Evolutionary conservation across 2,329 filamentous ascomycete species (phyloP).

Genomic region (Trichoderma koningii): DNA sequence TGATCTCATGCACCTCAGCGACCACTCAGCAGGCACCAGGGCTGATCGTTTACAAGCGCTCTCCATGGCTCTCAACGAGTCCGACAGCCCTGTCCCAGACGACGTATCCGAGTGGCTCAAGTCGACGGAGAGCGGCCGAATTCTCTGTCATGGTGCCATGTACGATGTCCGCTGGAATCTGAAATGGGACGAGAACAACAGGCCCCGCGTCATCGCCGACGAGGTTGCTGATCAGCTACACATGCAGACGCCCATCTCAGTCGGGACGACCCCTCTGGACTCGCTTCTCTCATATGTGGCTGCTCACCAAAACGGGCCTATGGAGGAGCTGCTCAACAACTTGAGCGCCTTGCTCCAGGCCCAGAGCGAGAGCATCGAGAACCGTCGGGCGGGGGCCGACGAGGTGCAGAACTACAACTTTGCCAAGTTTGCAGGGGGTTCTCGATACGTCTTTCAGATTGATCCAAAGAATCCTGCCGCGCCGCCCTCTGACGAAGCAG

Average conservation of each 20-base stretch:
- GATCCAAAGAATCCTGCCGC: slow-evolving; percentile 25
- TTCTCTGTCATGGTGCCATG: slow-evolving; percentile 43
- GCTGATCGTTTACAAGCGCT: no score
- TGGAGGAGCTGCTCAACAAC: slow-evolving; percentile 24
- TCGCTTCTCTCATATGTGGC: slow-evolving; percentile 40
- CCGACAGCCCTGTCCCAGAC: background rate
- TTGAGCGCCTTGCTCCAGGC: background rate
- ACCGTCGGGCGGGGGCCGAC: background rate
- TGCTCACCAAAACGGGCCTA: slow-evolving; percentile 19
- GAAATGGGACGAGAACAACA: background rate
- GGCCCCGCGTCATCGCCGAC: slow-evolving; percentile 15
- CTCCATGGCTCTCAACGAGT: background rate
- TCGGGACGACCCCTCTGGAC: slow-evolving; percentile 40
- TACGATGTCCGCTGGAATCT: slow-evolving; percentile 43
- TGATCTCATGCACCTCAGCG: background rate
- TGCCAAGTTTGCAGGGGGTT: slow-evolving; percentile 32
- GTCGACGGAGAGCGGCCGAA: slow-evolving; percentile 24
- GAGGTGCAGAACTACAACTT: slow-evolving; percentile 1
- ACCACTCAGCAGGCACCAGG: no score
- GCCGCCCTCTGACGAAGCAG: background rate
- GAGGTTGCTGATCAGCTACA: background rate
- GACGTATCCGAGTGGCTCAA: background rate
- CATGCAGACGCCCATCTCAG: background rate
- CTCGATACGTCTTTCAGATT: slow-evolving; percentile 22
- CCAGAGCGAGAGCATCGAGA: background rate